phyloP scores from a whole-genome alignment of 2,329 filamentous ascomycete genomes.

The Pseudodiploospora longispora region DNA sequence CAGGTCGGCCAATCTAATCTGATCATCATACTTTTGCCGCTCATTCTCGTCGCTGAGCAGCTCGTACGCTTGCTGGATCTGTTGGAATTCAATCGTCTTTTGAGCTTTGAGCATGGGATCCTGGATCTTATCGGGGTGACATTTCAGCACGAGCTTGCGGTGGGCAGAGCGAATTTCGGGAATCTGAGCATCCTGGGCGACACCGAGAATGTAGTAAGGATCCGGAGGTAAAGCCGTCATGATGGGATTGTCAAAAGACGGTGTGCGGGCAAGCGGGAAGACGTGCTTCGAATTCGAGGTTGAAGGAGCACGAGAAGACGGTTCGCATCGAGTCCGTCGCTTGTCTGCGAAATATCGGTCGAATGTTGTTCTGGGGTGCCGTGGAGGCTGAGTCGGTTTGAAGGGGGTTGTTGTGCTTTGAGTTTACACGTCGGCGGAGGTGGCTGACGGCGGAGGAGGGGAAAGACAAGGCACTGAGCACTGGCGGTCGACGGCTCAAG shows the following conservation, averaged over 20 bases:
- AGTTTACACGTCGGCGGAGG: not conserved
- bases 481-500: no score
- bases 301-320: not conserved
- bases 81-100: conserved; percentile 84
- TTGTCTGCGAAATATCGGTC: not conserved
- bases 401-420: not conserved
- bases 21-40: conserved; percentile 69
- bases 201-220: conserved; percentile 70
- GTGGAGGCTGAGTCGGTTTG: not conserved
- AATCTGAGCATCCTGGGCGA: conserved; percentile 62
- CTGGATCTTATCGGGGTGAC: conserved; percentile 86
- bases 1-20: conserved; percentile 58
- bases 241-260: conserved; percentile 11
- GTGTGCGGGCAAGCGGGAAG: not conserved
- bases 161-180: conserved; percentile 70
- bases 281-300: conserved; percentile 1
- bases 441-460: not conserved
- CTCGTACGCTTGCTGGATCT: conserved; percentile 89
- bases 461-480: no score
- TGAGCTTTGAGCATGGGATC: conserved; percentile 66
- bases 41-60: conserved; percentile 70
- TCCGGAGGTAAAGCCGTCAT: conserved; percentile 55
- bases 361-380: not conserved
- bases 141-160: conserved; percentile 78
- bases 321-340: conserved; percentile 6